Conservation (phyloP, 352 stramenopile species). For the Phytophthora syringae region DNA sequence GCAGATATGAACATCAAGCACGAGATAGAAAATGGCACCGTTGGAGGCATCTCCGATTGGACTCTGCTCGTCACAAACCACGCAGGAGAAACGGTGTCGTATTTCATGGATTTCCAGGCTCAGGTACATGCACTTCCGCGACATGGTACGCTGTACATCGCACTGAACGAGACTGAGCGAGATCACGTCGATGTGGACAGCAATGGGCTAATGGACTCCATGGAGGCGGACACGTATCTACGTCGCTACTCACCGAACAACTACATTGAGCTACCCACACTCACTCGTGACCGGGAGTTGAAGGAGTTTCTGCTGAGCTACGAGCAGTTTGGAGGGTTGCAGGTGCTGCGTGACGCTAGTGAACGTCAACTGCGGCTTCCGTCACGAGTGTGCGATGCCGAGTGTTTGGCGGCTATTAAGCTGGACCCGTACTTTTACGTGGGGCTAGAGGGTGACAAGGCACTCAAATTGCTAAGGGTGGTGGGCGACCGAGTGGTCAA, state of each 20-base stretch:
- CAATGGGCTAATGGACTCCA: slow-evolving; percentile 61
- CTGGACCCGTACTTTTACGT: slow-evolving; percentile 70
- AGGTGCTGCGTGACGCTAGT: slow-evolving; percentile 56
- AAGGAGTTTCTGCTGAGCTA: slow-evolving; percentile 60
- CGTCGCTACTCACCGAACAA: slow-evolving; percentile 51
- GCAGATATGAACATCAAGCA: slow-evolving; percentile 37
- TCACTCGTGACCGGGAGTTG: slow-evolving; percentile 49
- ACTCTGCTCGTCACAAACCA: slow-evolving; percentile 68
- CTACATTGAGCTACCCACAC: slow-evolving; percentile 49
- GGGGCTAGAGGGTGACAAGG: slow-evolving; percentile 54
- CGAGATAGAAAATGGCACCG: slow-evolving; percentile 29
- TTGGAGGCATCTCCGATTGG: slow-evolving; percentile 79
- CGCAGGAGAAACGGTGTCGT: slow-evolving; percentile 52
- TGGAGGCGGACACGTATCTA: slow-evolving; percentile 63
- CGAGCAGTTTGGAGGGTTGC: slow-evolving; percentile 47
- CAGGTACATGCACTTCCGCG: slow-evolving; percentile 69
- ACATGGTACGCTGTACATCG: slow-evolving; percentile 70
- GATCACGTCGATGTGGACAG: slow-evolving; percentile 72
- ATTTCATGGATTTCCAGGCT: slow-evolving; percentile 76
- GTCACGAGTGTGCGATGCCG: slow-evolving; percentile 51
- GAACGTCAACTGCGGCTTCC: slow-evolving; percentile 61
- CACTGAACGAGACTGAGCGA: slow-evolving; percentile 56
- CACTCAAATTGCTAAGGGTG: slow-evolving; percentile 51
- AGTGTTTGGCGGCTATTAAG: slow-evolving; percentile 48
- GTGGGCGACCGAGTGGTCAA: slow-evolving; percentile 52